Percentiles rank a stretch among this genome's conserved stretches.
Conservation (phyloP, 495 filamentous ascomycete genomes). For the Penicillium robsamsonii region DNA sequence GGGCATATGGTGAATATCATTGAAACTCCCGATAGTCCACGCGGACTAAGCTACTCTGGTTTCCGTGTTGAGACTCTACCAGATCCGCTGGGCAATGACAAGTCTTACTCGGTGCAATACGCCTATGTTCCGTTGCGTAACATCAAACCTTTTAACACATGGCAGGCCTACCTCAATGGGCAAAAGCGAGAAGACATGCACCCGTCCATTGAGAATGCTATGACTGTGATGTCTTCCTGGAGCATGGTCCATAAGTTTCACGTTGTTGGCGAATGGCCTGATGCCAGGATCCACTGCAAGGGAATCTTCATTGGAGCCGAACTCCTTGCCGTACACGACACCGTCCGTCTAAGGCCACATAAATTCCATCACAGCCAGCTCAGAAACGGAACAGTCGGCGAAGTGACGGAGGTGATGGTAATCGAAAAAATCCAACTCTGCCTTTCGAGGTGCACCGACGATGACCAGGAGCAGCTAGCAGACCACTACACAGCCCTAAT, state of each 20-base stretch:
- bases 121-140: conserved; percentile 54
- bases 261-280: conserved; percentile 55
- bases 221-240: conserved; percentile 53
- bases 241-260: conserved; percentile 50
- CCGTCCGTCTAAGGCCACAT: conserved; percentile 48
- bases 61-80: conserved; percentile 58
- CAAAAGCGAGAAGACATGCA: conserved; percentile 43
- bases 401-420: conserved; percentile 52
- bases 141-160: conserved; percentile 56
- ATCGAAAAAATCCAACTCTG: conserved; percentile 49
- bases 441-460: conserved; percentile 44
- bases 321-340: conserved; percentile 51
- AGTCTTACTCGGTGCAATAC: conserved; percentile 50
- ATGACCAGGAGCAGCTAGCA: conserved; percentile 43
- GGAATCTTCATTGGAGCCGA: conserved; percentile 60
- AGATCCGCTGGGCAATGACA: conserved; percentile 48
- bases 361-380: conserved; percentile 8
- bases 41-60: conserved; percentile 50
- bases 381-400: neutral
- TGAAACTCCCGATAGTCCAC: conserved; percentile 34
- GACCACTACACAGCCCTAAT: conserved; percentile 42
- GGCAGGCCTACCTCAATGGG: conserved; percentile 43
- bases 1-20: conserved; percentile 44
- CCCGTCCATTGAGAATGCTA: conserved; percentile 53
- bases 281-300: conserved; percentile 47